Evolutionary conservation across 2,329 filamentous ascomycete genomes (phyloP).

Genomic region (Ceratocystis cacaofunesta): DNA sequence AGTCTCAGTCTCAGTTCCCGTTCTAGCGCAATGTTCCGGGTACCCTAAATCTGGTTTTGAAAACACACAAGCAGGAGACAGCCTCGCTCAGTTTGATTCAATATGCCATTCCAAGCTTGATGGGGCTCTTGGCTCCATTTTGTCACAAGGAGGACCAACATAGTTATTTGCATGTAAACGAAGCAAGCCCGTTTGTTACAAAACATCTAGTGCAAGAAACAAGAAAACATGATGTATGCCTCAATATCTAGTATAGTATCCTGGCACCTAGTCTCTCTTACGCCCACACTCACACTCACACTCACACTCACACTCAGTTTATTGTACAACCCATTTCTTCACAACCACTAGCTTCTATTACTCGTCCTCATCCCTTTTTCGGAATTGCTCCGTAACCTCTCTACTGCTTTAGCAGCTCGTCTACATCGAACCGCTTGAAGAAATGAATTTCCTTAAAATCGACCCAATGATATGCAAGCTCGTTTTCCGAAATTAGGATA

Average conservation of each 20-base stretch:
- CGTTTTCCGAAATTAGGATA: constrained; percentile 62
- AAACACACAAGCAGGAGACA: not conserved
- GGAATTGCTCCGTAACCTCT: not conserved
- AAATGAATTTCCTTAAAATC: constrained; percentile 44
- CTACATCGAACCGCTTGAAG: constrained; percentile 45
- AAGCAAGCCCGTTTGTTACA: no score
- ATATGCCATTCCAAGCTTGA: not conserved
- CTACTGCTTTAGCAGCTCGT: constrained; percentile 29
- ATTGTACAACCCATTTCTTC: not conserved
- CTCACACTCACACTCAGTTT: not conserved
- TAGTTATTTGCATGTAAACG: not conserved
- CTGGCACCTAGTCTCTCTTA: no score
- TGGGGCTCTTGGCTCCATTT: not conserved
- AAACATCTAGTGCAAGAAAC: no score
- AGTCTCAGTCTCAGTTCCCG: no score
- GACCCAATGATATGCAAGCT: constrained; percentile 71
- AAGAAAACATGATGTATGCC: no score
- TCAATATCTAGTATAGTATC: no score
- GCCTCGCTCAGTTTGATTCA: not conserved
- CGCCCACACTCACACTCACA: no score
- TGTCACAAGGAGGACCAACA: not conserved
- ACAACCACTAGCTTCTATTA: not conserved
- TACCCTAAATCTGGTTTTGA: no score
- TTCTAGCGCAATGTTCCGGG: no score
- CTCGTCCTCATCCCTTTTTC: no score